These are phyloP conservation scores for Pyrus hybrid DNA, from an alignment of 331 rosid species.

Conservation along the genomic window DNA sequence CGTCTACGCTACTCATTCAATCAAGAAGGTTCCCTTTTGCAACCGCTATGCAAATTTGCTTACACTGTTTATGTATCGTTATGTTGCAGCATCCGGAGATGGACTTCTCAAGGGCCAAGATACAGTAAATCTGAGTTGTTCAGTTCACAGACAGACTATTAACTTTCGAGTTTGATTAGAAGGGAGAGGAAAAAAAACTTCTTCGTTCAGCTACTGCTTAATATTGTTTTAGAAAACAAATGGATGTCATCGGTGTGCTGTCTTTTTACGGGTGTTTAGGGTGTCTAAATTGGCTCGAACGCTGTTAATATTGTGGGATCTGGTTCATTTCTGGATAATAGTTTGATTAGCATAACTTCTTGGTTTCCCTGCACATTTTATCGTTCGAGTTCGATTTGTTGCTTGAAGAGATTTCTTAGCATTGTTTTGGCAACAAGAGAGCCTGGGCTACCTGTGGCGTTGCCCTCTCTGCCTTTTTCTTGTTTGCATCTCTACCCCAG, in stretches of 20 bases:
- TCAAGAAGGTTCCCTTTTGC: neutral
- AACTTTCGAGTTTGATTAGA: neutral
- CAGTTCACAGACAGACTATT: neutral
- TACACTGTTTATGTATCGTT: neutral
- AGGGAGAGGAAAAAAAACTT: neutral
- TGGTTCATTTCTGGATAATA: neutral
- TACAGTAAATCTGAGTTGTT: conserved; percentile 18
- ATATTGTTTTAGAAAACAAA: neutral
- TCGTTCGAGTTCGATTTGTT: neutral
- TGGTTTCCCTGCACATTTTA: neutral
- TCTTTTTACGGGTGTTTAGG: neutral
- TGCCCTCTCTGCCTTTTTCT: neutral
- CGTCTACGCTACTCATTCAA: neutral
- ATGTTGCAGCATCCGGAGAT: conserved; percentile 92
- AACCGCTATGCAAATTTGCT: neutral
- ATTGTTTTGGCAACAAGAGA: too few species aligned
- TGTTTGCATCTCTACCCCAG: neutral
- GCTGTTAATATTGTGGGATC: neutral
- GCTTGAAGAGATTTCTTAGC: neutral
- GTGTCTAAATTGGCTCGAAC: neutral
- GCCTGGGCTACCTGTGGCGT: too few species aligned
- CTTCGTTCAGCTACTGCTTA: neutral
- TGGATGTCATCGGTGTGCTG: neutral
- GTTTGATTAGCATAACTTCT: neutral
- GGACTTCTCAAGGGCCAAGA: conserved; percentile 88